Conservation (phyloP, 164 flowering plant species). For the Nymphaea colorata region DNA sequence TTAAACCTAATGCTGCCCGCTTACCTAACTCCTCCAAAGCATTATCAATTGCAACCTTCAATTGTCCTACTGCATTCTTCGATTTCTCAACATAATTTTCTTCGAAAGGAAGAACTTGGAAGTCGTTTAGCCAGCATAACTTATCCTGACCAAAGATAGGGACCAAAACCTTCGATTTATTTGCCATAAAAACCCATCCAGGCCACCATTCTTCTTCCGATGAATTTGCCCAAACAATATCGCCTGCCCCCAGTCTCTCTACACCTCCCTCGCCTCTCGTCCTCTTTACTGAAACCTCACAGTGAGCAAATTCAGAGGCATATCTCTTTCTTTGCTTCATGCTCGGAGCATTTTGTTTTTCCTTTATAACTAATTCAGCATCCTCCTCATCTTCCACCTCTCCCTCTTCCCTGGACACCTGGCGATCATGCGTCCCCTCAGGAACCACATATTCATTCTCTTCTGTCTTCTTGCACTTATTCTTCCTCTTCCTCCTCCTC, state of each 20-base stretch:
- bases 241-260: constrained; percentile 6
- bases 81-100: not conserved
- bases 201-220: constrained; percentile 19
- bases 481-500: not conserved
- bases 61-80: not conserved
- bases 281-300: not conserved
- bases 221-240: constrained; percentile 21
- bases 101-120: constrained; percentile 9
- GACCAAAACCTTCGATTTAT: constrained; percentile 3
- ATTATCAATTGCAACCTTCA: not conserved
- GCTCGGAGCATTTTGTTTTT: not conserved
- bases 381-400: not conserved
- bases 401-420: not conserved
- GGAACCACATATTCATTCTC: not conserved
- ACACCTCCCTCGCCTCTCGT: not conserved
- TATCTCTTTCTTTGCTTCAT: not conserved
- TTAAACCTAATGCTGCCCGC: constrained; percentile 1
- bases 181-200: constrained; percentile 7
- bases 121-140: constrained; percentile 1
- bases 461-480: not conserved
- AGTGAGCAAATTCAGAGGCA: not conserved
- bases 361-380: not conserved
- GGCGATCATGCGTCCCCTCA: not conserved
- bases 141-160: constrained; percentile 3
- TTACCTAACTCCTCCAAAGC: constrained; percentile 9